phyloP scores from a whole-genome alignment of 2,329 filamentous ascomycete genomes.

The Aureobasidium uvarum region DNA sequence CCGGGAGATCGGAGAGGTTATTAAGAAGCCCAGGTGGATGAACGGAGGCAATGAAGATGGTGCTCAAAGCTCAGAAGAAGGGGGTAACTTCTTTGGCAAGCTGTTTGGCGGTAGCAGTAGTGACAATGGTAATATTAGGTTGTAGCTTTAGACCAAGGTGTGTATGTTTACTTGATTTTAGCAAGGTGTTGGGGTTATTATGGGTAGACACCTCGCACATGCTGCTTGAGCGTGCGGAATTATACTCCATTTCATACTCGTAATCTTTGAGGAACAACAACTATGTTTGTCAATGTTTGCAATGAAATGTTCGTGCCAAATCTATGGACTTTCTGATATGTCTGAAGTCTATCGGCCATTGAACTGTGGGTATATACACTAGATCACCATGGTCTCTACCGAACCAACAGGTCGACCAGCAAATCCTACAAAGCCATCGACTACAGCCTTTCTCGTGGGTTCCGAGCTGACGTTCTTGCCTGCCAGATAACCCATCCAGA shows the following conservation, averaged over 20 bases:
- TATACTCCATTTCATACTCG: too few species aligned
- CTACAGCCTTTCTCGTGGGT: constrained; percentile 72
- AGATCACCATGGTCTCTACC: constrained; percentile 70
- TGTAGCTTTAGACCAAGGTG: neutral
- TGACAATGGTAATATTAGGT: constrained; percentile 26
- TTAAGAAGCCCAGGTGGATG: constrained; percentile 83
- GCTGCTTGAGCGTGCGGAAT: neutral
- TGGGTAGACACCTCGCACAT: neutral
- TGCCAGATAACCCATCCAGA: constrained; percentile 89
- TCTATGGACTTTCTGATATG: too few species aligned
- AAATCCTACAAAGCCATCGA: constrained; percentile 83
- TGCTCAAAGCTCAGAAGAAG: constrained; percentile 29
- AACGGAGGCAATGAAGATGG: constrained; percentile 45
- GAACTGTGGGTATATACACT: neutral
- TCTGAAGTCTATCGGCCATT: neutral
- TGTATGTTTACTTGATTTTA: neutral
- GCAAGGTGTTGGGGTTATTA: constrained; percentile 8
- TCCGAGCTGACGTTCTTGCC: constrained; percentile 87
- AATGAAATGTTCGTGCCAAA: too few species aligned
- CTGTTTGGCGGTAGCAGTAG: constrained; percentile 38
- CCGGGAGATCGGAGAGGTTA: constrained; percentile 63
- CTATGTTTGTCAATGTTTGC: neutral
- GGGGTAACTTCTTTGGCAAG: constrained; percentile 32
- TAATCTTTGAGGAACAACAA: neutral
- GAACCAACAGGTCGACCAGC: constrained; percentile 86